Conservation (phyloP, 2,329 filamentous ascomycete genomes). For the Fusarium tuaranense region DNA sequence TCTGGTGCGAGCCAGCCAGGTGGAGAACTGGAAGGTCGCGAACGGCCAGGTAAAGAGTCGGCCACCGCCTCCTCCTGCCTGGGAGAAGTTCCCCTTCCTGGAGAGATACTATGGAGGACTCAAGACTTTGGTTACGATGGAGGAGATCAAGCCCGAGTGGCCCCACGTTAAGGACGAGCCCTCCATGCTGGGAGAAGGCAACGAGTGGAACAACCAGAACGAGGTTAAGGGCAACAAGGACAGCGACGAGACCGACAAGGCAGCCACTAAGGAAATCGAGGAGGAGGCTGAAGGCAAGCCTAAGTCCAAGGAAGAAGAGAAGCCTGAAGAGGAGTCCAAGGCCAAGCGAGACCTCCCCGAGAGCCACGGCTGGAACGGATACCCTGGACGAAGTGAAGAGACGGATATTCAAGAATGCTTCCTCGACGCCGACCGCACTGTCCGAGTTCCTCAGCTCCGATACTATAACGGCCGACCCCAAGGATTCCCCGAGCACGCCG, state of each 20-base stretch:
- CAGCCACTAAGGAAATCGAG: slow-evolving; percentile 33
- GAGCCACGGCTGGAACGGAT: slow-evolving; percentile 52
- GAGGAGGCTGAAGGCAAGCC: slow-evolving; percentile 22
- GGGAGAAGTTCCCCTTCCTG: slow-evolving; percentile 89
- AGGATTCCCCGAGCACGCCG: slow-evolving; percentile 85
- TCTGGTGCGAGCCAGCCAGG: slow-evolving; percentile 78
- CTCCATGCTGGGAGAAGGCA: slow-evolving; percentile 36
- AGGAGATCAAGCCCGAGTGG: slow-evolving; percentile 83
- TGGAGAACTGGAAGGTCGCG: slow-evolving; percentile 73
- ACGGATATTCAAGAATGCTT: slow-evolving; percentile 78
- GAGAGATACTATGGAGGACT: slow-evolving; percentile 92
- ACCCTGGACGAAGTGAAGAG: slow-evolving; percentile 56
- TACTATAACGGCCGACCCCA: slow-evolving; percentile 82
- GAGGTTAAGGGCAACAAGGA: slow-evolving; percentile 31
- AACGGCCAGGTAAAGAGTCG: slow-evolving; percentile 60
- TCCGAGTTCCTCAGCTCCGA: slow-evolving; percentile 76
- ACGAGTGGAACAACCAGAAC: slow-evolving; percentile 32
- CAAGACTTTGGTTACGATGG: slow-evolving; percentile 72
- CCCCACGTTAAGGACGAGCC: slow-evolving; percentile 74
- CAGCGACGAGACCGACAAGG: slow-evolving; percentile 32
- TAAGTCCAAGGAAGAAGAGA: slow-evolving; percentile 13
- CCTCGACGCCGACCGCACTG: slow-evolving; percentile 73
- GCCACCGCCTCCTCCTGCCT: slow-evolving; percentile 74
- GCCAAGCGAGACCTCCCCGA: slow-evolving; percentile 38
- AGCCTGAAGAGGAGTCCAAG: slow-evolving; percentile 24